Percentiles rank a stretch among this genome's conserved stretches.
Conservation (phyloP, 306 rosid genomes). For the Inga oerstediana region DNA sequence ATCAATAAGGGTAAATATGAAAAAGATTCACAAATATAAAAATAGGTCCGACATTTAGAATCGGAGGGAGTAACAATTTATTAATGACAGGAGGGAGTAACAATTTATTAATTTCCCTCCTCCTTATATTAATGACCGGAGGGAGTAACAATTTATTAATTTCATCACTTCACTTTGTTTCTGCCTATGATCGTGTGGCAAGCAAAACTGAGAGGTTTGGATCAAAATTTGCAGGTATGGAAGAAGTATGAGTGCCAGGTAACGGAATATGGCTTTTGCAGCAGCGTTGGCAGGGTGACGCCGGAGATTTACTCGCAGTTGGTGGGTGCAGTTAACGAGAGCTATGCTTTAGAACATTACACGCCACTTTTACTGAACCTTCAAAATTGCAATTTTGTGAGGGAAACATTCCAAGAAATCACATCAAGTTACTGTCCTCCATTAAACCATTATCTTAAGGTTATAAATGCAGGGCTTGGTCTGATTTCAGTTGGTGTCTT, state of each 20-base stretch:
- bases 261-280: slow-evolving; percentile 57
- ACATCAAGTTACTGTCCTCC: slow-evolving; percentile 72
- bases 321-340: slow-evolving; percentile 70
- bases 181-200: neutral
- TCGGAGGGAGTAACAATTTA: neutral
- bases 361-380: slow-evolving; percentile 74
- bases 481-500: slow-evolving; percentile 76
- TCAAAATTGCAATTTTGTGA: slow-evolving; percentile 86
- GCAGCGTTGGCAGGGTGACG: slow-evolving; percentile 67
- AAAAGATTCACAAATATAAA: too few species aligned
- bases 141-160: neutral
- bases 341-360: slow-evolving; percentile 86
- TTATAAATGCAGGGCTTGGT: slow-evolving; percentile 72
- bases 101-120: neutral
- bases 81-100: too few species aligned
- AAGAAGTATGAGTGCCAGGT: slow-evolving; percentile 62
- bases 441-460: slow-evolving; percentile 64
- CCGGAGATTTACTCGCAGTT: slow-evolving; percentile 69
- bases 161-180: neutral
- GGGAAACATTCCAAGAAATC: slow-evolving; percentile 75
- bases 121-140: too few species aligned
- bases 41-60: too few species aligned
- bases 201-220: neutral
- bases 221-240: slow-evolving; percentile 65
- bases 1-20: too few species aligned